A percentile compares a stretch with the other conserved stretches of the same genome.
Conservation (phyloP, 768 basidiomycete species). For the Podaxis sp. region DNA sequence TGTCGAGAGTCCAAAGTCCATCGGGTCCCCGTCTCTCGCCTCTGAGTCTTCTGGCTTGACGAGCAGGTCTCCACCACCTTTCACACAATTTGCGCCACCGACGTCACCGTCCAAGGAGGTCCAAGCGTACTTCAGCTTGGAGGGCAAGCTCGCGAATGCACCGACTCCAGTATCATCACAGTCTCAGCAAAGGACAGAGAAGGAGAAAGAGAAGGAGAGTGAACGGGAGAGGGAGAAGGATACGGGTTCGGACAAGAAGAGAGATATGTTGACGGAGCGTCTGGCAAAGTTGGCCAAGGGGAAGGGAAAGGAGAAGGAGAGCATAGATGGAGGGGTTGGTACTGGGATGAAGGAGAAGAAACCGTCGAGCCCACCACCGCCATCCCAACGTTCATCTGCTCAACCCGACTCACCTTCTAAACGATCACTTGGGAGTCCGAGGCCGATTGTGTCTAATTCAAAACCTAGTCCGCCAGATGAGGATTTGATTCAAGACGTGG, state of each 20-base stretch:
- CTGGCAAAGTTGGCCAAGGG: constrained; percentile 39
- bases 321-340: constrained; percentile 38
- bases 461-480: constrained; percentile 37
- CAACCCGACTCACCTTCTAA: constrained; percentile 7
- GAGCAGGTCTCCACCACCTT: constrained; percentile 30
- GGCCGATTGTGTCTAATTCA: constrained; percentile 9
- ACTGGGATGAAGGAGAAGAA: constrained; percentile 24
- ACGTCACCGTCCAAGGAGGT: constrained; percentile 30
- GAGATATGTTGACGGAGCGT: constrained; percentile 43
- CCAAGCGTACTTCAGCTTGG: constrained; percentile 3
- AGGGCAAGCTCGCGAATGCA: background rate
- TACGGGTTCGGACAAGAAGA: constrained; percentile 26
- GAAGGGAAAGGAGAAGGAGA: constrained; percentile 31
- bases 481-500: constrained; percentile 42
- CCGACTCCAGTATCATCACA: background rate
- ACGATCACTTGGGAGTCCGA: constrained; percentile 9
- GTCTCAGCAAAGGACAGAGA: background rate
- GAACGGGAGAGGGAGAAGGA: constrained; percentile 12
- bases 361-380: constrained; percentile 8
- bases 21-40: constrained; percentile 13
- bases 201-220: background rate
- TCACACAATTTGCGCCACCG: constrained; percentile 36
- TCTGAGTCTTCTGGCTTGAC: constrained; percentile 20
- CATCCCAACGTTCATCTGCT: background rate
- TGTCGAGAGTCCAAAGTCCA: constrained; percentile 27